Evolutionary conservation across 2,329 filamentous ascomycete genomes (phyloP), one percentile per base, ranked within the genome.

Genomic region (Exophiala spinifera): DNA sequence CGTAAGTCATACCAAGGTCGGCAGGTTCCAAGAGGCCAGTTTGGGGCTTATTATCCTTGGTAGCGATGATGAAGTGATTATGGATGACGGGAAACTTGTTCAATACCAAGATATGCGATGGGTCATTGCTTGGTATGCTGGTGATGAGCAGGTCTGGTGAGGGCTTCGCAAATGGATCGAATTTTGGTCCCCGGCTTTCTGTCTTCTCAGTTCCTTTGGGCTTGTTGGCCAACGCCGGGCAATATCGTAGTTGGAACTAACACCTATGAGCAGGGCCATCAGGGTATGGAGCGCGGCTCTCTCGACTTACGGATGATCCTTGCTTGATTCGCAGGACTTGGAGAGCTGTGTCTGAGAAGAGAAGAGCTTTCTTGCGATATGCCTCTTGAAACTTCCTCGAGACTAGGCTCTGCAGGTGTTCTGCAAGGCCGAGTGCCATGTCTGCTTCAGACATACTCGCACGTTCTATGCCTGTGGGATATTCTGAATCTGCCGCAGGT

Each of bases 61-160:
- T 78, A n/a, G 74, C 71, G 43, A 78, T 68, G 45, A 78, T 77
- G 61, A 77, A 77, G 59, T 78, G 75, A 50, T 76, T 71, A 5
- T 69, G 67, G 13, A 78, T 78, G 4, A 78, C 72, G 7, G 75
- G 75, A 57, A 69, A 78, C 59, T 78, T 78, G 59, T 78, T 78
- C 51, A 78, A 57, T 20, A 78, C 70, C 33, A 78, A 63, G 21
- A 65, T 63, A 62, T 76, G 70, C 1, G 68, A 67, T 3, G 71
- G 68, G 4, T 59, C 53, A n/a, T 43, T 14, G 11, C 17, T 36
- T 1, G 73, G 72, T 36, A 76, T 67, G 19, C 69, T 64, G 17
- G 73, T 66, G 51, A 77, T 63, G 44, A 77, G 62, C 13, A 77
- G 67, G 15, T 74, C 74, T 15, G 64, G 56, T 0, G 71, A 65